Percentiles rank a stretch among this genome's conserved stretches.
Evolutionary conservation across 495 filamentous ascomycete genomes (phyloP).

Genomic region (Aspergillus affinis): DNA sequence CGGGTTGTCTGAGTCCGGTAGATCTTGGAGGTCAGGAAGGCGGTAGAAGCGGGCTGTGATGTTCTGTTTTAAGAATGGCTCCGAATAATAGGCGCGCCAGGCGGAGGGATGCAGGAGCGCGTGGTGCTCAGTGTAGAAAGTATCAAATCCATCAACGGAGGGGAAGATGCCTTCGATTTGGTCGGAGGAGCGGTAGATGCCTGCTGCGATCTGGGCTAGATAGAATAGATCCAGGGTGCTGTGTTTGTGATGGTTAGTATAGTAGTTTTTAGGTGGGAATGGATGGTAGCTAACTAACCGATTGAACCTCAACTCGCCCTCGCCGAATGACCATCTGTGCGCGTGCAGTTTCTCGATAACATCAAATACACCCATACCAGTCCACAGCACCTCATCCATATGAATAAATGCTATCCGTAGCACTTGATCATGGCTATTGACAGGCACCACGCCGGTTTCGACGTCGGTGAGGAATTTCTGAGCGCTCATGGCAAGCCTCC

Average conservation of each 20-base stretch:
- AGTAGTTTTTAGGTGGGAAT: slow-evolving; percentile 2
- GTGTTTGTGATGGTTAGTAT: slow-evolving; percentile 16
- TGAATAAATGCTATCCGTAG: slow-evolving; percentile 25
- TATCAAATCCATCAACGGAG: background rate
- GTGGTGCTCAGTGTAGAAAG: slow-evolving; percentile 10
- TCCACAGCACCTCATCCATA: slow-evolving; percentile 22
- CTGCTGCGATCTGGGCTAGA: slow-evolving; percentile 27
- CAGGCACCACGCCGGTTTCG: slow-evolving; percentile 19
- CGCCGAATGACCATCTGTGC: slow-evolving; percentile 22
- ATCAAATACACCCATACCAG: slow-evolving; percentile 19
- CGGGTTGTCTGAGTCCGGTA: slow-evolving; percentile 22
- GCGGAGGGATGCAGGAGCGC: slow-evolving; percentile 19
- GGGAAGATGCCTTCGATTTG: slow-evolving; percentile 24
- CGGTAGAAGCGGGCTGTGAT: slow-evolving; percentile 27
- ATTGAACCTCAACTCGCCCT: slow-evolving; percentile 26
- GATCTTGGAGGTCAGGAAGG: slow-evolving; percentile 27
- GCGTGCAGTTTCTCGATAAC: slow-evolving; percentile 25
- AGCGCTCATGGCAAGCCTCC: slow-evolving; percentile 15
- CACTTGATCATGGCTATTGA: slow-evolving; percentile 21
- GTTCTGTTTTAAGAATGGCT: slow-evolving; percentile 19
- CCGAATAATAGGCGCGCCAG: slow-evolving; percentile 27
- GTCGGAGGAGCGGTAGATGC: slow-evolving; percentile 22
- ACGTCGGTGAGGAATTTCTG: slow-evolving; percentile 20
- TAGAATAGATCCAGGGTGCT: slow-evolving; percentile 28
- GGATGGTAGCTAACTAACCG: slow-evolving; percentile 19